Conservation (phyloP, 495 filamentous ascomycete species). For the Penicillium simplicissimum region DNA sequence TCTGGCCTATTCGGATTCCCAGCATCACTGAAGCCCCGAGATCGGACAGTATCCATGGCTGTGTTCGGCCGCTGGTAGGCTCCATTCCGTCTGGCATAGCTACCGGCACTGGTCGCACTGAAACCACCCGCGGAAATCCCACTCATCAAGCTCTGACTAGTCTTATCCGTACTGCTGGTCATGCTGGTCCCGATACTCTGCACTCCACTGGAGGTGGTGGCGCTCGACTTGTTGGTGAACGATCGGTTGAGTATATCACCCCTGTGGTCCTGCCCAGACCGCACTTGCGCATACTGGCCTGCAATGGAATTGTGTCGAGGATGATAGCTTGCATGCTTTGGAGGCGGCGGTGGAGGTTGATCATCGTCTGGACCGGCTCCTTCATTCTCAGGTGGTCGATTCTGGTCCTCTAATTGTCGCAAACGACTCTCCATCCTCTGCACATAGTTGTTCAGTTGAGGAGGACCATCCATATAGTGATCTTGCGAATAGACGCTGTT, state of each 20-base stretch:
- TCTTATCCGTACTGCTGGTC: constrained; percentile 72
- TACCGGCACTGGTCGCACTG: constrained; percentile 93
- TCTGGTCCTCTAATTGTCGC: constrained; percentile 68
- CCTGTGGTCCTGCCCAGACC: constrained; percentile 76
- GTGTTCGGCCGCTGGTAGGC: constrained; percentile 51
- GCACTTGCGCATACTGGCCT: constrained; percentile 41
- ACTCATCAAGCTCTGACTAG: constrained; percentile 88
- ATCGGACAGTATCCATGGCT: constrained; percentile 47
- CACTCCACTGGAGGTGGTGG: constrained; percentile 68
- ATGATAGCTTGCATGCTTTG: constrained; percentile 57
- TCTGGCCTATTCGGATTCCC: constrained; percentile 55
- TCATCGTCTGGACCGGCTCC: constrained; percentile 45
- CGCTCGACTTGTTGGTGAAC: constrained; percentile 83
- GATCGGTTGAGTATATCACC: constrained; percentile 69
- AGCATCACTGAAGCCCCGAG: constrained; percentile 47
- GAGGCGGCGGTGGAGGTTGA: constrained; percentile 59
- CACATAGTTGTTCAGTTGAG: constrained; percentile 79
- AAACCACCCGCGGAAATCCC: constrained; percentile 85
- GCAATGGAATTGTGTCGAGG: constrained; percentile 49
- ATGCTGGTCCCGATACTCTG: constrained; percentile 71
- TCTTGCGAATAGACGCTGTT: constrained; percentile 46
- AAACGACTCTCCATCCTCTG: constrained; percentile 85
- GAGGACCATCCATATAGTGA: constrained; percentile 58
- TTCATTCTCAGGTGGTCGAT: constrained; percentile 40
- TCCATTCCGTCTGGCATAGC: constrained; percentile 70